Conservation (phyloP, 116 monocot genomes). For the Trichopus zeylanicus region DNA sequence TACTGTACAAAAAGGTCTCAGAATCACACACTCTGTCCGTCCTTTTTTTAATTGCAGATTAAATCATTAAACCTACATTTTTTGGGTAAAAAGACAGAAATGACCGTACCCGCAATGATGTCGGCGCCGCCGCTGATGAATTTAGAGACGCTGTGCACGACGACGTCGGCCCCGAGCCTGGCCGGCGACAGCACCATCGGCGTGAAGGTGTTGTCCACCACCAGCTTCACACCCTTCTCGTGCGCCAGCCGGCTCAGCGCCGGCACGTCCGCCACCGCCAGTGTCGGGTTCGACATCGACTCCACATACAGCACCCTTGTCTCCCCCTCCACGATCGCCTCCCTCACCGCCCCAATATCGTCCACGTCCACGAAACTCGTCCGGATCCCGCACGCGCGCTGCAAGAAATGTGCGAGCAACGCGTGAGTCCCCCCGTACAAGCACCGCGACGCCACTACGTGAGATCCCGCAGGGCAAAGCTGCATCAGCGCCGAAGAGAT, state of each 20-base stretch:
- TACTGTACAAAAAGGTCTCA: too few relatives aligned
- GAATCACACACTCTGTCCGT: too few relatives aligned
- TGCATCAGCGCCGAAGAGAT: slow-evolving; percentile 79
- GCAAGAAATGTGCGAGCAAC: slow-evolving; percentile 58
- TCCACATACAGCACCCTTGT: slow-evolving; percentile 78
- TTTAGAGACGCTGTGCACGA: slow-evolving; percentile 83
- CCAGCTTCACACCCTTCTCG: slow-evolving; percentile 70
- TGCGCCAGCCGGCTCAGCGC: slow-evolving; percentile 42
- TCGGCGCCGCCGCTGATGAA: slow-evolving; percentile 88
- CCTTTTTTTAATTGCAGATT: too few relatives aligned
- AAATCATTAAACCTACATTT: too few relatives aligned
- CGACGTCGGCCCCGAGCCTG: slow-evolving; percentile 76
- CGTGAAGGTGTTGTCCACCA: slow-evolving; percentile 93
- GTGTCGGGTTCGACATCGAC: slow-evolving; percentile 77
- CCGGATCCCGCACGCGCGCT: slow-evolving; percentile 46
- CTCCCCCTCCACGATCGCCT: slow-evolving; percentile 54
- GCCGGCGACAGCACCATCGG: slow-evolving; percentile 94
- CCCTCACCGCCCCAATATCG: slow-evolving; percentile 40
- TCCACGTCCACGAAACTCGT: slow-evolving; percentile 66
- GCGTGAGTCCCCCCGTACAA: slow-evolving; percentile 95
- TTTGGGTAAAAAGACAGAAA: too few relatives aligned
- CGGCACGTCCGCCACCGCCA: slow-evolving; percentile 68
- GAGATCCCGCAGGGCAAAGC: slow-evolving; percentile 60
- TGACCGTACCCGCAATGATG: slow-evolving; percentile 76
- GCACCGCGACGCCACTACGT: slow-evolving; percentile 76